Evolutionary conservation across 768 basidiomycete genomes (phyloP), one percentile per base, ranked within the genome.

Genomic region (Sarcodon sp.): DNA sequence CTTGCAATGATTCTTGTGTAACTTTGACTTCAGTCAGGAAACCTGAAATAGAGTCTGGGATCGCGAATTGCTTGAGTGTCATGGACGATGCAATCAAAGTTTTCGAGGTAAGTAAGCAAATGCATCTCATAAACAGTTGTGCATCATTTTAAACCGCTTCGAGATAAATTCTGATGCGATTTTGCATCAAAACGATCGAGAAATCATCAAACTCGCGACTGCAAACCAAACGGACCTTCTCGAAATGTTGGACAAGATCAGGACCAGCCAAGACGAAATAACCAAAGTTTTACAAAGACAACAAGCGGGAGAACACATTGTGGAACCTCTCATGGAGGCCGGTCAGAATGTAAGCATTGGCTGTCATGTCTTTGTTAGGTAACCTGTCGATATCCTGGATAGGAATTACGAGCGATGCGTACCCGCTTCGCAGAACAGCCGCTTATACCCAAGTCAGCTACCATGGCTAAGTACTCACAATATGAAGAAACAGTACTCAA

Each of bases 301-400:
- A 11, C 33, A 15, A n/a, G 35, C 7, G 4, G 35, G 13, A 37
- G 49, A 36, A 39, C 63, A 57, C 41, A 68, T 57, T 13, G 77
- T 71, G 7, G 57, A 68, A 47, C 58, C 63, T 5, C 61, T 80
- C 35, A 79, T 80, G 79, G 65, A 65, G 43, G 59, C 64, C 18
- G 76, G 76, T 8, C 79, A 80, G 62, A 61, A 63, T 57, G 76
- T 73, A 53, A 7, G 47, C 52, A 32, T 48, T 47, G n/a, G 6
- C 21, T 27, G 12, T 13, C 5, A 1, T 35, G 41, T 45, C 35
- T 51, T 33, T 33, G 4, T 45, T 44, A 21, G 36, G 41, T 27
- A 10, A 4, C 35, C 43, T 45, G 21, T 21, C n/a, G 41, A 35
- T 43, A 27, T 44, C 6, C 16, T 11, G 32, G 15, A 44, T 33